Evolutionary conservation across 306 rosid genomes (phyloP).

Genomic region (Prunus mira): DNA sequence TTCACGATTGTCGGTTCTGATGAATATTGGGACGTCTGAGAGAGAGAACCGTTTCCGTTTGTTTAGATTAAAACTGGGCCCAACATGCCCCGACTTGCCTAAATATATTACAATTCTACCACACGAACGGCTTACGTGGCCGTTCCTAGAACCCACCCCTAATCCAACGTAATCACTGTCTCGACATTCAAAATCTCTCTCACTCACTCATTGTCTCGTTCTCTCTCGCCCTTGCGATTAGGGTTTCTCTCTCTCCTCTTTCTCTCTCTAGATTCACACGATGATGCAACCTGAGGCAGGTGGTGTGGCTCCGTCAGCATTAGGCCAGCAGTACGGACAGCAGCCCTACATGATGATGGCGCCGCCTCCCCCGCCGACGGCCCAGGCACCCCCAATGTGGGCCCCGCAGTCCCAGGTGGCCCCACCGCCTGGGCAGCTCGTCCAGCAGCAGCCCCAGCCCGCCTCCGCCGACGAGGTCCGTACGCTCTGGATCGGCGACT

Average conservation of each 20-base stretch:
- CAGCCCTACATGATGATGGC: slow-evolving; percentile 86
- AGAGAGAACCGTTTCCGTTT: too few relatives aligned
- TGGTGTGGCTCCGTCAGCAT: slow-evolving; percentile 48
- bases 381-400: slow-evolving; percentile 53
- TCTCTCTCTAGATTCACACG: slow-evolving; percentile 24
- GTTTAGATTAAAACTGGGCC: too few relatives aligned
- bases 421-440: slow-evolving; percentile 32
- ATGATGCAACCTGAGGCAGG: slow-evolving; percentile 93
- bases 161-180: slow-evolving; percentile 3
- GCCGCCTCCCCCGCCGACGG: slow-evolving; percentile 47
- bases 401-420: slow-evolving; percentile 36
- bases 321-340: slow-evolving; percentile 53
- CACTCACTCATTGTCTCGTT: neutral
- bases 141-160: slow-evolving; percentile 12
- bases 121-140: slow-evolving; percentile 12
- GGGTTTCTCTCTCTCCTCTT: slow-evolving; percentile 37
- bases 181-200: neutral
- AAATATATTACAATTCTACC: neutral
- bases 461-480: slow-evolving; percentile 73
- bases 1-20: neutral
- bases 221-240: slow-evolving; percentile 35
- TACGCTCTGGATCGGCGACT: slow-evolving; percentile 94
- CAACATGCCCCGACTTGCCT: neutral
- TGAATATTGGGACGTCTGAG: too few relatives aligned
- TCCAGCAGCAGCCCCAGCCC: slow-evolving; percentile 36